phyloP scores from a whole-genome alignment of 192 early-diverging fungal genomes.

The Radiomyces spectabilis region DNA sequence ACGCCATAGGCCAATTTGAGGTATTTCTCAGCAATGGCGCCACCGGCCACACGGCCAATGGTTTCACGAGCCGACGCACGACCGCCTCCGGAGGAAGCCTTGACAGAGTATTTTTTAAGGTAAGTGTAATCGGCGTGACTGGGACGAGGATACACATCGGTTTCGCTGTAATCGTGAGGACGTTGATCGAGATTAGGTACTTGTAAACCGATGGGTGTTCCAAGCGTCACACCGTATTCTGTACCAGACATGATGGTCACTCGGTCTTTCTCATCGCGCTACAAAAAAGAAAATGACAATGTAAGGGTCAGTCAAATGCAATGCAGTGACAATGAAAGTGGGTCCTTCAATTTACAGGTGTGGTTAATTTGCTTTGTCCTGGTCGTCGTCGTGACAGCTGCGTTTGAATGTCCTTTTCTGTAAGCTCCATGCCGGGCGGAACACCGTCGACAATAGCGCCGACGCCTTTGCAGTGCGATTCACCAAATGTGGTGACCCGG shows the following conservation, averaged over 20 bases:
- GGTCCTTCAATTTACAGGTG: conserved; percentile 57
- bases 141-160: conserved; percentile 91
- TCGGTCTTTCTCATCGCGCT: conserved; percentile 93
- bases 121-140: conserved; percentile 99
- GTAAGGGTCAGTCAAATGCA: neutral
- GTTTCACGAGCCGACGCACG: conserved; percentile 93
- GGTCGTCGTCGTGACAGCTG: conserved; percentile 90
- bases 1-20: conserved; percentile 69
- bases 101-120: conserved; percentile 90
- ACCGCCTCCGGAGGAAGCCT: conserved; percentile 92
- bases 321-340: neutral
- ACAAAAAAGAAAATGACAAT: conserved; percentile 1
- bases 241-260: conserved; percentile 90
- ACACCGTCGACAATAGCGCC: conserved; percentile 95
- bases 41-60: conserved; percentile 92
- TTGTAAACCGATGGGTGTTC: conserved; percentile 89
- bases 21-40: conserved; percentile 98
- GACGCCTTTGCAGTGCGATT: conserved; percentile 97
- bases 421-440: conserved; percentile 88
- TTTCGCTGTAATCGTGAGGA: conserved; percentile 94
- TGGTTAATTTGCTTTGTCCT: conserved; percentile 92
- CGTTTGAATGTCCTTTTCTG: conserved; percentile 87
- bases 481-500: conserved; percentile 92
- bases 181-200: conserved; percentile 95
- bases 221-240: conserved; percentile 88